phyloP scores from a whole-genome alignment of 495 filamentous ascomycete genomes.

The Pyrenula aspistea region DNA sequence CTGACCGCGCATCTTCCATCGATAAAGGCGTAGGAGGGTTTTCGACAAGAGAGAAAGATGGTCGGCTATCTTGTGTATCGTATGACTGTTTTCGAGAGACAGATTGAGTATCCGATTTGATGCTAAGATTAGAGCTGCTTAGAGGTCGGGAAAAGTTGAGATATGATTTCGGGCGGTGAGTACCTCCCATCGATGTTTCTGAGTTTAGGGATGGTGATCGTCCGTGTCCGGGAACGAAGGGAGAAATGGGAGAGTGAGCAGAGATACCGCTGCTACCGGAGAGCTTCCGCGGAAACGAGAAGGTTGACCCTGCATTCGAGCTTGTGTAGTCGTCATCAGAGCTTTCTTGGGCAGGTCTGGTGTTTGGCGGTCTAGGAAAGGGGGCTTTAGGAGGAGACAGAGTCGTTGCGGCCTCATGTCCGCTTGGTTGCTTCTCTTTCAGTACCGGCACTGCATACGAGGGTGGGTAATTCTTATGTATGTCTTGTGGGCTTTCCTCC shows the following conservation, averaged over 20 bases:
- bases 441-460: not conserved
- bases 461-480: not conserved
- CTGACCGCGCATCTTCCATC: slow-evolving; percentile 47
- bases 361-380: not conserved
- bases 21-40: slow-evolving; percentile 50
- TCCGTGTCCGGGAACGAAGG: slow-evolving; percentile 32
- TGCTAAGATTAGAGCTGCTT: slow-evolving; percentile 59
- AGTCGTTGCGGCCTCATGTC: not conserved
- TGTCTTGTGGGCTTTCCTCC: not conserved
- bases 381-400: not conserved
- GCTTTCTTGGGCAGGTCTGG: slow-evolving; percentile 33
- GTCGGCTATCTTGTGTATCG: slow-evolving; percentile 13
- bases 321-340: slow-evolving; percentile 51
- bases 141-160: slow-evolving; percentile 92
- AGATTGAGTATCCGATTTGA: slow-evolving; percentile 44
- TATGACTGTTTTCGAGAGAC: slow-evolving; percentile 2
- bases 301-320: slow-evolving; percentile 38
- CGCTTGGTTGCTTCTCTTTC: not conserved
- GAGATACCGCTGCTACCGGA: slow-evolving; percentile 56
- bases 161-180: slow-evolving; percentile 53
- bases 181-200: slow-evolving; percentile 52
- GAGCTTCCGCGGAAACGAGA: slow-evolving; percentile 43
- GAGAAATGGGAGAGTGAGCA: slow-evolving; percentile 51
- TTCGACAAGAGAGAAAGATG: slow-evolving; percentile 40
- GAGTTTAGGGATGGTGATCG: slow-evolving; percentile 78